Base-by-base conservation (phyloP, 148 eudicot species). In the Rhododendron ferrugineum region DNA sequence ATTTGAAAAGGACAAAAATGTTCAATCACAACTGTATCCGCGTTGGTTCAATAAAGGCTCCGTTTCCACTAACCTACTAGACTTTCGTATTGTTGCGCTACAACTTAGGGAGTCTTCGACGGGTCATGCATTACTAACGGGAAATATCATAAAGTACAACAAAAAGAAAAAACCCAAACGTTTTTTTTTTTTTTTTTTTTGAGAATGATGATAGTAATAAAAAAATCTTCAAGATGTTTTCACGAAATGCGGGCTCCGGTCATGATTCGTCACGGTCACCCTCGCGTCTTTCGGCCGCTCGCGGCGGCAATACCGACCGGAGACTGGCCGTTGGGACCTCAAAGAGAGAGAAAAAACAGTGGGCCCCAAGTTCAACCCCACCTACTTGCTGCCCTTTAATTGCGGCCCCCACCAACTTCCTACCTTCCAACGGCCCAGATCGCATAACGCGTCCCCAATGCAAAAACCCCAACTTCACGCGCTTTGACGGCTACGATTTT, bases 401-500 rank as follows among this genome's bases (percentile, higher is more conserved):
- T 70, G 16, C 13, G 28, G 70, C 6, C 46, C 83, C 83, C 23
- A 5, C 37, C 70, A 56, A 54, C 32, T 18, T 20, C 64, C 14
- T 30, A 32, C 1, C 44, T 20, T 54, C 70, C 68, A 80, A 88
- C 87, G 87, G 89, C 40, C 34, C 74, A 36, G 74, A 85, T 85
- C 82, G n/a, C 52, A 40, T 81, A n/a, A 85, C 88, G 80, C n/a
- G 76, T 46, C 32, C 78, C 22, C 30, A 18, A 78, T 79, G 80
- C 85, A 72, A 32, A 72, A 18, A 3, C 81, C 20, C 78, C 26
- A 34, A 42, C 70, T 52, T 6, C 68, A 36, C 78, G 80, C 70
- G 70, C 50, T 64, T 70, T 73, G 68, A 88, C 88, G 90, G 86
- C 88, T 85, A 46, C 86, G 90, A 88, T 89, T 86, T 86, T 46